Evolutionary conservation across 352 stramenopile genomes (phyloP), one percentile per base, ranked within the genome.

Genomic region (Pythium scleroteichum): DNA sequence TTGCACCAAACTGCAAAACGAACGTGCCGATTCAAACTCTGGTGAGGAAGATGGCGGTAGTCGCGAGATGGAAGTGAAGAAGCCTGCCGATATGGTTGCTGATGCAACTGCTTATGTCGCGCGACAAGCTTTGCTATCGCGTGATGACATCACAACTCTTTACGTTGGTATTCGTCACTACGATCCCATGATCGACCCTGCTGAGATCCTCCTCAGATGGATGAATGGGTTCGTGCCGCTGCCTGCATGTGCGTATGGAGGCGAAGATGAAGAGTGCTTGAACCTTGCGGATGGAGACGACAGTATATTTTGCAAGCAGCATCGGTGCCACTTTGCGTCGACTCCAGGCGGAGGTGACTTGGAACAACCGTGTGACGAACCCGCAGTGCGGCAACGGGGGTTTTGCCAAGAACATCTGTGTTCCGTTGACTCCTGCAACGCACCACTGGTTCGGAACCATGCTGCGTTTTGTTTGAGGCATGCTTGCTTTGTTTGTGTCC

Each of bases 81-180:
- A 50, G 17, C 12, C 14, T 13, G 19, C 13, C 8, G 35, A 39
- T 8, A 35, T 33, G 16, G 26, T 12, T 2, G 38, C 19, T 16
- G 20, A 27, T 4, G 49, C 59, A 17, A 23, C 16, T 12, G 44
- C 35, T 32, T 38, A 24, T 10, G 10, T 71, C n/a, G 14, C 55
- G 40, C 44, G 51, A 19, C 40, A 51, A 5, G 55, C 46, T 9
- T 46, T 24, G 24, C 23, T 88, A 10, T 64, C 8, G 3, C 75
- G 71, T 4, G 48, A 41, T 13, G 64, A 79, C 26, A 75, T 91
- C 7, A 35, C 20, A 1, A 12, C 27, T 16, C 59, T 91, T 8
- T 69, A 85, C 32, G 47, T 66, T 8, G 82, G 74, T 0, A 87
- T 91, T 17, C 72, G 68, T 3, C 82, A 91, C 51, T 91, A 91